phyloP scores from a whole-genome alignment of 2,329 filamentous ascomycete genomes.

The Blastomyces silverae region DNA sequence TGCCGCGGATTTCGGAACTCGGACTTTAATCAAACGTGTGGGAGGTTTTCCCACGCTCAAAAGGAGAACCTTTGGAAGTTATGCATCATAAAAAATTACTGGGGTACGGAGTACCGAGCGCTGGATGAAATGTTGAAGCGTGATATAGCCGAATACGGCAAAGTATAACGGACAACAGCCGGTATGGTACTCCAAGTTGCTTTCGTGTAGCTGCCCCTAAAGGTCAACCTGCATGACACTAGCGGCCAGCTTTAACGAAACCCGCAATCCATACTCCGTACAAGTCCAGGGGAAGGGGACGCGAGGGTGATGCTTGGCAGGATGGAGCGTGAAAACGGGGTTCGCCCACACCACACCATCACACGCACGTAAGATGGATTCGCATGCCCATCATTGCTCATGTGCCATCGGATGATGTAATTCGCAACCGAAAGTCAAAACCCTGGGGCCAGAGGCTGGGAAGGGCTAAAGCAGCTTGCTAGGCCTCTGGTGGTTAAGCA shows the following conservation, averaged over 20 bases:
- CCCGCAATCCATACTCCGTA: conserved; percentile 3
- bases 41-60: too few relatives aligned
- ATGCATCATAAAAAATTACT: not conserved
- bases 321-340: not conserved
- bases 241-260: not conserved
- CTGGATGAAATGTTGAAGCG: not conserved
- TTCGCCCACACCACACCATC: not conserved
- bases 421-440: not conserved
- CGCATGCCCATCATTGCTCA: not conserved
- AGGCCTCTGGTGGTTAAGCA: not conserved
- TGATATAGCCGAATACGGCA: not conserved
- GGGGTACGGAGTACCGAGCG: not conserved
- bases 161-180: not conserved
- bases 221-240: conserved; percentile 8
- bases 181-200: not conserved
- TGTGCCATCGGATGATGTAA: not conserved
- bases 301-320: conserved; percentile 5
- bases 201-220: conserved; percentile 6
- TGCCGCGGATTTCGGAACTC: not conserved
- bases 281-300: not conserved
- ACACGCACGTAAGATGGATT: not conserved
- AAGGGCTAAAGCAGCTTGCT: not conserved
- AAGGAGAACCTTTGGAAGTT: not conserved
- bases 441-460: not conserved
- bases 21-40: not conserved